A percentile compares a stretch with the other conserved stretches of the same genome.
Evolutionary conservation across 2,329 filamentous ascomycete species (phyloP).

Genomic region (Tolypocladium album): DNA sequence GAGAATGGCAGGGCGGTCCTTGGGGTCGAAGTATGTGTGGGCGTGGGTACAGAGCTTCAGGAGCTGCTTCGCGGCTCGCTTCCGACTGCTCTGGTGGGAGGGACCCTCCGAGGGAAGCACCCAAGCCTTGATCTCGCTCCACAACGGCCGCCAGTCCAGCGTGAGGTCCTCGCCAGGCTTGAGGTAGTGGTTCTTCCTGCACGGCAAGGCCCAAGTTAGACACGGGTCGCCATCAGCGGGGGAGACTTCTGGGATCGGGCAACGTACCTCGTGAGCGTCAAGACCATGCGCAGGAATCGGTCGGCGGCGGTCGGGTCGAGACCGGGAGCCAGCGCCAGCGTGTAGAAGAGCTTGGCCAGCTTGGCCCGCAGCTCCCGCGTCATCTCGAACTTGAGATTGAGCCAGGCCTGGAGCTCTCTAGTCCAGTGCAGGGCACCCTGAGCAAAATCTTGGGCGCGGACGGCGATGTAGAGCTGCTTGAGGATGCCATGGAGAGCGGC

Average conservation of each 20-base stretch:
- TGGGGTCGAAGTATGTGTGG: constrained; percentile 86
- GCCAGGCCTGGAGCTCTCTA: constrained; percentile 87
- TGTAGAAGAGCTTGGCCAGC: constrained; percentile 87
- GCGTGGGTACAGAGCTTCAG: constrained; percentile 85
- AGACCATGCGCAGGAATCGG: constrained; percentile 93
- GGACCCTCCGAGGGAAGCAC: constrained; percentile 80
- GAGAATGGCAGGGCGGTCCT: constrained; percentile 70
- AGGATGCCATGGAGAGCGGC: constrained; percentile 76
- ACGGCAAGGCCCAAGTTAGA: background rate
- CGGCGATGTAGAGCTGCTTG: constrained; percentile 83
- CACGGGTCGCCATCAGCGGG: background rate
- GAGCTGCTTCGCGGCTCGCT: constrained; percentile 52
- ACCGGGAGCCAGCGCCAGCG: constrained; percentile 81
- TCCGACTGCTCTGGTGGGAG: constrained; percentile 43
- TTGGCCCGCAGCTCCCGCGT: constrained; percentile 72
- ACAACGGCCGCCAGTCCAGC: constrained; percentile 88
- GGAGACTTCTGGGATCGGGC: background rate
- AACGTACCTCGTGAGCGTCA: constrained; percentile 81
- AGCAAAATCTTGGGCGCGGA: constrained; percentile 87
- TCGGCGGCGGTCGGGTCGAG: constrained; percentile 74
- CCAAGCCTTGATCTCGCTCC: constrained; percentile 83
- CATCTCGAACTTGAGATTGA: constrained; percentile 95
- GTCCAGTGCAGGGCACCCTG: constrained; percentile 96
- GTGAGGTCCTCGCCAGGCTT: constrained; percentile 81
- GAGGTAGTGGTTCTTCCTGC: constrained; percentile 87